These are phyloP conservation scores for Erigeron philadelphicus DNA, from an alignment of 140 eudicot species.

Conservation along the genomic window DNA sequence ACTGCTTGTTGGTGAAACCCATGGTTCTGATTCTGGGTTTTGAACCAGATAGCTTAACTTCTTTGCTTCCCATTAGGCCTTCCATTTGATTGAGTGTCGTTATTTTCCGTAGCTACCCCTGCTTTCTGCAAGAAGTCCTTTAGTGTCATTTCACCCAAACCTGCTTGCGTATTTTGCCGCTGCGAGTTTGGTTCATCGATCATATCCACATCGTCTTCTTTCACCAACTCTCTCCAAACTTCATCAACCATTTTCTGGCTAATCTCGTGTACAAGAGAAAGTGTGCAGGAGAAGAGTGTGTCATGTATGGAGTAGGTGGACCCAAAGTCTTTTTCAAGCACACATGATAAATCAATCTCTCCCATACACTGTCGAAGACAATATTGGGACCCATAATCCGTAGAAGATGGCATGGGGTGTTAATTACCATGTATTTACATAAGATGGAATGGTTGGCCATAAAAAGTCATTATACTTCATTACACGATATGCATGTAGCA, in stretches of 20 bases:
- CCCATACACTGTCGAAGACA: too few relatives aligned
- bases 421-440: too few relatives aligned
- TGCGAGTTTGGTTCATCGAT: conserved; percentile 30
- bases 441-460: too few relatives aligned
- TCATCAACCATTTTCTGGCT: conserved; percentile 78
- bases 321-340: too few relatives aligned
- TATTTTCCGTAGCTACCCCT: conserved; percentile 55
- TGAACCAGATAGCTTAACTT: conserved; percentile 37
- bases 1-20: conserved; percentile 31
- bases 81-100: conserved; percentile 29
- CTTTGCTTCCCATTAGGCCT: conserved; percentile 31
- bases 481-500: too few relatives aligned
- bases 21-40: conserved; percentile 32
- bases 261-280: conserved; percentile 2
- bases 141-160: conserved; percentile 67
- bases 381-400: too few relatives aligned
- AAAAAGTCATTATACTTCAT: too few relatives aligned
- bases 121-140: conserved; percentile 59
- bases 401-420: too few relatives aligned
- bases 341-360: too few relatives aligned
- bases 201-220: conserved; percentile 41
- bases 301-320: too few relatives aligned
- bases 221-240: conserved; percentile 65
- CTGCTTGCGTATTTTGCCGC: conserved; percentile 44
- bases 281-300: too few relatives aligned